A percentile compares a stretch with the other conserved stretches of the same genome.
Conservation (phyloP, 768 basidiomycete genomes). For the Calocybe gangraenosa region DNA sequence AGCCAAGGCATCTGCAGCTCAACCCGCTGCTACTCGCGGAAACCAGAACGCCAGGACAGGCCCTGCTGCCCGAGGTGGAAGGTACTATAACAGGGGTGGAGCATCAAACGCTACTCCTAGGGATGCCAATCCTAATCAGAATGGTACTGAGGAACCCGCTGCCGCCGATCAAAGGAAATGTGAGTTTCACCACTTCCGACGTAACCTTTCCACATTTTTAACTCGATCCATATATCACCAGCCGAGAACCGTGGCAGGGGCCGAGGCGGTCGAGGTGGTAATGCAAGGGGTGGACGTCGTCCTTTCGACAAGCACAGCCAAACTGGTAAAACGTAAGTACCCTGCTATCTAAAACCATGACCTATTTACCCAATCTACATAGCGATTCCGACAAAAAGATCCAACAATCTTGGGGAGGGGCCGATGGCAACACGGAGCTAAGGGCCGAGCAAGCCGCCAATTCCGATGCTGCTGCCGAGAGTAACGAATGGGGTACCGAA, state of each 20-base stretch:
- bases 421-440: slow-evolving; percentile 81
- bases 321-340: slow-evolving; percentile 75
- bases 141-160: slow-evolving; percentile 33
- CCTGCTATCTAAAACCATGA: not conserved
- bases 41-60: slow-evolving; percentile 48
- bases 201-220: slow-evolving; percentile 4
- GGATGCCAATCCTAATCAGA: slow-evolving; percentile 34
- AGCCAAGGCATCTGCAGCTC: slow-evolving; percentile 30
- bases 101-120: slow-evolving; percentile 34
- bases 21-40: slow-evolving; percentile 37
- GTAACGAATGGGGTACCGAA: slow-evolving; percentile 42
- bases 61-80: slow-evolving; percentile 61
- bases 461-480: slow-evolving; percentile 64
- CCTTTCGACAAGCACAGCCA: slow-evolving; percentile 83
- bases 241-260: slow-evolving; percentile 51
- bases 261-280: slow-evolving; percentile 46
- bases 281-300: slow-evolving; percentile 61
- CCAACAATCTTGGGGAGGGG: slow-evolving; percentile 93
- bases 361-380: slow-evolving; percentile 6
- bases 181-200: slow-evolving; percentile 19
- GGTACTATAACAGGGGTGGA: slow-evolving; percentile 66
- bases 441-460: slow-evolving; percentile 75
- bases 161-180: slow-evolving; percentile 33
- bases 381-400: slow-evolving; percentile 96
- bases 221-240: slow-evolving; percentile 17